Conservation (phyloP, 352 stramenopile genomes). For the Blastocystis sp. region DNA sequence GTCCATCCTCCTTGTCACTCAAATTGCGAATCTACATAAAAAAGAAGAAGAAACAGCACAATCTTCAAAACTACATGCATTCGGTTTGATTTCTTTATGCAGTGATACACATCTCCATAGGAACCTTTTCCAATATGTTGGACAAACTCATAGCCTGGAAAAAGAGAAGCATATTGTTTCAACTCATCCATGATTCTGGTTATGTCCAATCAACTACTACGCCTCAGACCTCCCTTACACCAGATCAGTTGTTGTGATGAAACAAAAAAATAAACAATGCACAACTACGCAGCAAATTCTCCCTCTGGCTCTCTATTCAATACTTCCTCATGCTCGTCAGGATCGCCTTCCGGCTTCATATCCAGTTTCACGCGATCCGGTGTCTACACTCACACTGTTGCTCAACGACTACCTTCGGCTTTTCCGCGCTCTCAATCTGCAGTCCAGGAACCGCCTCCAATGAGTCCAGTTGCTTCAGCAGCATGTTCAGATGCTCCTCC, state of each 20-base stretch:
- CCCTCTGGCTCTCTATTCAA: conserved; percentile 2
- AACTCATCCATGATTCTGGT: background rate
- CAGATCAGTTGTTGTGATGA: background rate
- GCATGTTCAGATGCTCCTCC: conserved; percentile 68
- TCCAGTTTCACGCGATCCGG: conserved; percentile 23
- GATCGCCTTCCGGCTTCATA: background rate
- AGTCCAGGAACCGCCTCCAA: conserved; percentile 90
- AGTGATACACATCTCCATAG: conserved; percentile 37
- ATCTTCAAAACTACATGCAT: conserved; percentile 4
- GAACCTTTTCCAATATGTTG: background rate
- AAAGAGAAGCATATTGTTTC: background rate
- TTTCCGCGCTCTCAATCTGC: conserved; percentile 75
- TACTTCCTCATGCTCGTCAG: conserved; percentile 9
- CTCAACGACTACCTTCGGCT: conserved; percentile 65
- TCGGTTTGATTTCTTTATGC: background rate
- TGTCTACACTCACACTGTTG: conserved; percentile 65
- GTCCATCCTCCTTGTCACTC: background rate
- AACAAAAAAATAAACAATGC: background rate
- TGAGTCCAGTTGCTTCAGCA: conserved; percentile 87
- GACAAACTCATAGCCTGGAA: conserved; percentile 19
- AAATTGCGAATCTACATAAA: conserved; percentile 9
- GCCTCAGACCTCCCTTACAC: no score
- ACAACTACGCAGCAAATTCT: conserved; percentile 34
- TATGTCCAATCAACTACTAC: no score
- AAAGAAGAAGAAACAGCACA: background rate